Evolutionary conservation across 495 filamentous ascomycete species (phyloP).

Genomic region (Penicillium coffeae): DNA sequence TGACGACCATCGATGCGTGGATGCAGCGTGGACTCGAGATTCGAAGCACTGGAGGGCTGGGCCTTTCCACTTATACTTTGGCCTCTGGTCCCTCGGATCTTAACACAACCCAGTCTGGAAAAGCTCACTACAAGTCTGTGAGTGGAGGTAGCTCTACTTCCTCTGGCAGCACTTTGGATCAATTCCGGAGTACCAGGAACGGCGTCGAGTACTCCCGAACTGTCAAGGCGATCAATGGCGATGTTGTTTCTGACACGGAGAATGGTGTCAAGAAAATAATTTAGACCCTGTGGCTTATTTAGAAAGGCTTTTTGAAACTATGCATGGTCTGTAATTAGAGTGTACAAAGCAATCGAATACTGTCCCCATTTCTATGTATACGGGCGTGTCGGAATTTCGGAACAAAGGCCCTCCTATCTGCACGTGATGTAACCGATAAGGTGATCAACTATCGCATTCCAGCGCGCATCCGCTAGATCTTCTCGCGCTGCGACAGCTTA

Average conservation of each 20-base stretch:
- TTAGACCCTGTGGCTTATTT: neutral
- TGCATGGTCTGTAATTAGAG: no score
- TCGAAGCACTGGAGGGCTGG: constrained; percentile 36
- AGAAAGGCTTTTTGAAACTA: no score
- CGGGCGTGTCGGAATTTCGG: neutral
- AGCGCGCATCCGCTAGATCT: neutral
- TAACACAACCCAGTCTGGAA: constrained; percentile 28
- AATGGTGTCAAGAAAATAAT: neutral
- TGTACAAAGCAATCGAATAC: no score
- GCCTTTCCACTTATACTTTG: constrained; percentile 51
- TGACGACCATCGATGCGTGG: constrained; percentile 55
- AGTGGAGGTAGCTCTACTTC: constrained; percentile 24
- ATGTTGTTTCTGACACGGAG: constrained; percentile 33
- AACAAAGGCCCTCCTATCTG: constrained; percentile 10
- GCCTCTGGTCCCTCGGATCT: constrained; percentile 26
- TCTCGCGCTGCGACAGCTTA: constrained; percentile 6
- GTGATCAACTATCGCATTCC: neutral
- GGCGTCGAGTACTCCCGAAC: constrained; percentile 43
- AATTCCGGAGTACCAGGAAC: constrained; percentile 24
- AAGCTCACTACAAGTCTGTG: constrained; percentile 21
- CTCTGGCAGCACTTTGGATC: constrained; percentile 24
- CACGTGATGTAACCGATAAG: constrained; percentile 28
- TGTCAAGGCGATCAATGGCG: constrained; percentile 51
- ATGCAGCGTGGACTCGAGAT: constrained; percentile 58
- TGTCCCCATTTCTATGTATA: neutral